Evolutionary conservation across 1,139 yeast genomes (phyloP), one percentile per base, ranked within the genome.

Genomic region (Nadsonia commutata): DNA sequence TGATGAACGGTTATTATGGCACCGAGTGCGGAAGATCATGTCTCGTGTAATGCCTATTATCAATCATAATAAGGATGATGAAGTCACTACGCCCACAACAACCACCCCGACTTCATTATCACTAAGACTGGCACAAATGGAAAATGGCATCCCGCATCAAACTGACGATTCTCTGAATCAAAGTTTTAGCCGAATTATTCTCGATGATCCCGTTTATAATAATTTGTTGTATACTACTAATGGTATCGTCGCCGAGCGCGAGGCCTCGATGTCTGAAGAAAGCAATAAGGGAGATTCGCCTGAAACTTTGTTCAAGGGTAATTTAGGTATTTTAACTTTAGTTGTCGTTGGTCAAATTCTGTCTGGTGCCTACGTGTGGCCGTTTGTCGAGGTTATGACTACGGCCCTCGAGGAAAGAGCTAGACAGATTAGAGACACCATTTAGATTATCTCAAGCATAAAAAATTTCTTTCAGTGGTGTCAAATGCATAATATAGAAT

Each of bases 361-460:
- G 36, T 50, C 52, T 38, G 50, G 50, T 41, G 51, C 52, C n/a
- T 56, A 54, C 42, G 50, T 57, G 11, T 57, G 61, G 61, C 61
- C 61, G 20, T 55, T 54, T 46, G 57, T 59, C 6, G 48, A 53
- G 33, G 58, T 56, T 8, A 56, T 57, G 60, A 58, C 56, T 9
- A 53, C 54, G 31, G 61, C 60, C 22, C 43, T 57, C 20, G 49
- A 51, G 33, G 46, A 47, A 7, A 49, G 60, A 19, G 49, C 50
- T 23, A 45, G 47, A 8, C 59, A 56, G 41, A 47, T 53, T 18
- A 33, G 18, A 22, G n/a, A n/a, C n/a, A n/a, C n/a, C n/a, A n/a
- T n/a, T n/a, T n/a, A n/a, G n/a, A n/a, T n/a, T n/a, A n/a, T n/a
- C n/a, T n/a, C n/a, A n/a, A n/a, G n/a, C n/a, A n/a, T n/a, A n/a